Evolutionary conservation across 31 red algal species (phyloP).

Genomic region (Porphyra umbilicalis): DNA sequence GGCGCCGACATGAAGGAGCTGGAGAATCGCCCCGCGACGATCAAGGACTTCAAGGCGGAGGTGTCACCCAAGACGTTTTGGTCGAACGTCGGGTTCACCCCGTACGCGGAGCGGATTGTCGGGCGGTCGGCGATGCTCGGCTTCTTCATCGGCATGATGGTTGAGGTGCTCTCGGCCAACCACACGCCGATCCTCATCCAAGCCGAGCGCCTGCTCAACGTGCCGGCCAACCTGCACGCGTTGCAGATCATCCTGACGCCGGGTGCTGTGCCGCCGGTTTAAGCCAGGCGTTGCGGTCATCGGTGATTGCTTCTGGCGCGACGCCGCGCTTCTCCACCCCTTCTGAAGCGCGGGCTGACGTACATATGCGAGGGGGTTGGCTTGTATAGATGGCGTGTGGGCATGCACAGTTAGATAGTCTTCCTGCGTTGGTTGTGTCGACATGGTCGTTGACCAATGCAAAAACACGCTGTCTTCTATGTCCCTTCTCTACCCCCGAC

Average conservation of each 20-base stretch:
- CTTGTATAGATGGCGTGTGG: too few species aligned
- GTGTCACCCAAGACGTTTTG: background rate
- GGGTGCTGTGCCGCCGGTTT: background rate
- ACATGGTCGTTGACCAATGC: too few species aligned
- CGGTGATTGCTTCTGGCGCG: too few species aligned
- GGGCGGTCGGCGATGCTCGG: slow-evolving; percentile 3
- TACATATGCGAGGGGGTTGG: too few species aligned
- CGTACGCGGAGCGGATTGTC: background rate
- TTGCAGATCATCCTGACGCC: background rate
- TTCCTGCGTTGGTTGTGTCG: too few species aligned
- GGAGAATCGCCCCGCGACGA: background rate
- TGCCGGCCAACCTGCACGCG: background rate
- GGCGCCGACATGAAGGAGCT: background rate
- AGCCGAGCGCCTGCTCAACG: background rate
- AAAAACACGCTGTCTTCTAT: too few species aligned
- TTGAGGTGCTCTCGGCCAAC: background rate
- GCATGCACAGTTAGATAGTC: too few species aligned
- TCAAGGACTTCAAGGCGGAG: background rate
- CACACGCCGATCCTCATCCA: background rate
- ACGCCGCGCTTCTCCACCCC: too few species aligned
- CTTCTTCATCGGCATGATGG: background rate
- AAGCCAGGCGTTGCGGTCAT: too few species aligned
- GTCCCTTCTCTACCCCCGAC: too few species aligned
- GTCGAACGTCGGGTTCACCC: slow-evolving; percentile 7
- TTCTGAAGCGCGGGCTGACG: too few species aligned